Base-by-base conservation (phyloP, 495 filamentous ascomycete genomes). In the Umbilicaria muhlenbergii region DNA sequence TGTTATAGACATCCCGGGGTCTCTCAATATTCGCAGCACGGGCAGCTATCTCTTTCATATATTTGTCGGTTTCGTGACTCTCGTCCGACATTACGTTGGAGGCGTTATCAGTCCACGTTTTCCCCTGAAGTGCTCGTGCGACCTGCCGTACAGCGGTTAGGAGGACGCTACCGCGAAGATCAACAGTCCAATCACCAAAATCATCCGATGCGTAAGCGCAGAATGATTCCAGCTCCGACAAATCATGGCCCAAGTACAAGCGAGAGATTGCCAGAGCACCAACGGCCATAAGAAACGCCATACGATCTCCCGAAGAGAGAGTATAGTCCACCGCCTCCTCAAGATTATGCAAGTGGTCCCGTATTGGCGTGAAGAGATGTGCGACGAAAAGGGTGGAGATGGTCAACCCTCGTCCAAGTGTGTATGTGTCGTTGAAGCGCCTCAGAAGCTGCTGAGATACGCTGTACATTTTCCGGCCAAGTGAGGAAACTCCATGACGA, bases 51-150 rank as follows among this genome's bases (percentile, higher is more conserved):
- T 60, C 78, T 2, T 59, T 61, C 52, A 86, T 73, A 60, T 86
- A 94, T 3, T 73, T 58, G 13, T 45, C 39, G 4, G 77, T 69
- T 45, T 73, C 67, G 55, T 92, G 86, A 11, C 78, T 62, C 5
- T 77, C 74, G 51, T 93, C 86, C 35, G 68, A 75, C 66, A 93
- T 69, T 19, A 89, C 66, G 19, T 68, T 66, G 0, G 71, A 58
- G 2, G 82, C 58, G 10, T 62, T 60, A 2, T 61, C 57, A 16
- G 61, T 67, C n/a, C 68, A 63, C 0, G 87, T 93, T 58, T 88
- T 93, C 33, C 87, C 87, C 63, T 89, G 83, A 24, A 94, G 59
- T 14, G 87, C 83, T 13, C 84, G 72, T 38, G 74, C 74, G 42
- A 79, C 77, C 62, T 93, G 86, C 50, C 78, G 56, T 12, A 83